Conservation (phyloP, 2,329 filamentous ascomycete genomes). For the Penicillium sp. region DNA sequence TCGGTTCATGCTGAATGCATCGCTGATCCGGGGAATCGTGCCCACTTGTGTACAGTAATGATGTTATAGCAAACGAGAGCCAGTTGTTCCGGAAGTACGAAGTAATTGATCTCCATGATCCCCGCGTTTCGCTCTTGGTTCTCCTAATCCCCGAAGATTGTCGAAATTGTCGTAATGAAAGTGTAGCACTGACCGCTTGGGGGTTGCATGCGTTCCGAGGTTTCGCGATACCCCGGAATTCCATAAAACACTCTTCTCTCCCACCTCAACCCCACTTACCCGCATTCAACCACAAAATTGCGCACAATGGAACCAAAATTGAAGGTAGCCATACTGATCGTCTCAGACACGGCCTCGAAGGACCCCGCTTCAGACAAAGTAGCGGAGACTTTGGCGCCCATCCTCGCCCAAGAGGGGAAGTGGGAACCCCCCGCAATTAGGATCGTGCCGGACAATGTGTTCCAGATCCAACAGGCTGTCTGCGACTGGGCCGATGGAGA, state of each 20-base stretch:
- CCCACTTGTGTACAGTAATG: conserved; percentile 28
- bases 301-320: conserved; percentile 47
- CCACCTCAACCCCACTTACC: conserved; percentile 9
- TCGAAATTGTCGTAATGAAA: background rate
- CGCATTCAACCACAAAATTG: conserved; percentile 5
- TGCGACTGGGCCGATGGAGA: conserved; percentile 69
- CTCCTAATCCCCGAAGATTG: background rate
- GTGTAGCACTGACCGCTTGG: conserved; percentile 21
- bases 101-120: background rate
- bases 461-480: conserved; percentile 73
- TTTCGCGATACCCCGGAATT: conserved; percentile 18
- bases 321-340: conserved; percentile 74
- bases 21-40: conserved; percentile 25
- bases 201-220: conserved; percentile 9
- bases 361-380: conserved; percentile 79
- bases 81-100: background rate
- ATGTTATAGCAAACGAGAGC: conserved; percentile 20
- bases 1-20: conserved; percentile 16
- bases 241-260: conserved; percentile 6
- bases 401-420: conserved; percentile 67
- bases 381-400: conserved; percentile 63
- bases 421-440: conserved; percentile 69
- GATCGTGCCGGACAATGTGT: conserved; percentile 76
- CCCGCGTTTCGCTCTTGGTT: background rate
- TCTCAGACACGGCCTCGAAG: conserved; percentile 84